Percentiles rank a stretch among this genome's conserved stretches.
These are phyloP conservation scores for Puccinia horiana DNA, from an alignment of 1,284 basidiomycete genomes.

Conservation along the genomic window DNA sequence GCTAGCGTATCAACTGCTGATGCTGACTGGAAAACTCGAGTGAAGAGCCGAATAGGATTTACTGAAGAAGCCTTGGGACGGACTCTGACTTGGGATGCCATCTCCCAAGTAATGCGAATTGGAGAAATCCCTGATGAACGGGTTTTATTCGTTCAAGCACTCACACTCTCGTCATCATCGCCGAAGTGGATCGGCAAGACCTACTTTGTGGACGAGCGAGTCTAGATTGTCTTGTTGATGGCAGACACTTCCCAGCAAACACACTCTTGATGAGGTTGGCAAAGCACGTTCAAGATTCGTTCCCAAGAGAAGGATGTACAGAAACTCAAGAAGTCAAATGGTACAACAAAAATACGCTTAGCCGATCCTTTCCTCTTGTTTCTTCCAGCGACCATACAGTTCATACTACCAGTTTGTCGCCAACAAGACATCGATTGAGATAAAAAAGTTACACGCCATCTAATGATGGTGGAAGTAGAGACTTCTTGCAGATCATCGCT, in stretches of 20 bases:
- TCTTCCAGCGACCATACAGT: too few species aligned
- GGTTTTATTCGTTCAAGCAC: too few species aligned
- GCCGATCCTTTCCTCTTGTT: not conserved
- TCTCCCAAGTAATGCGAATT: not conserved
- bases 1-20: not conserved
- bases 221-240: too few species aligned
- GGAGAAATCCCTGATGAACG: not conserved
- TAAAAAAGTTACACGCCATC: not conserved
- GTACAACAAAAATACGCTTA: not conserved
- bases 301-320: too few species aligned
- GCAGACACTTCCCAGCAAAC: too few species aligned
- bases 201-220: too few species aligned
- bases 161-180: too few species aligned
- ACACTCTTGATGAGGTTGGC: too few species aligned
- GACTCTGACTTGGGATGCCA: not conserved
- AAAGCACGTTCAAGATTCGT: too few species aligned
- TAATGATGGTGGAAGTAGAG: not conserved
- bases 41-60: not conserved
- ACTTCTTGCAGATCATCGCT: not conserved
- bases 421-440: not conserved
- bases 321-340: too few species aligned
- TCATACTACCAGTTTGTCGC: too few species aligned
- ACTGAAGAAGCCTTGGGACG: not conserved
- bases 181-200: too few species aligned
- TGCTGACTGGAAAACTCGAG: not conserved